Evolutionary conservation across 169 alveolate species (phyloP).

Genomic region (Eimeria necatrix): DNA sequence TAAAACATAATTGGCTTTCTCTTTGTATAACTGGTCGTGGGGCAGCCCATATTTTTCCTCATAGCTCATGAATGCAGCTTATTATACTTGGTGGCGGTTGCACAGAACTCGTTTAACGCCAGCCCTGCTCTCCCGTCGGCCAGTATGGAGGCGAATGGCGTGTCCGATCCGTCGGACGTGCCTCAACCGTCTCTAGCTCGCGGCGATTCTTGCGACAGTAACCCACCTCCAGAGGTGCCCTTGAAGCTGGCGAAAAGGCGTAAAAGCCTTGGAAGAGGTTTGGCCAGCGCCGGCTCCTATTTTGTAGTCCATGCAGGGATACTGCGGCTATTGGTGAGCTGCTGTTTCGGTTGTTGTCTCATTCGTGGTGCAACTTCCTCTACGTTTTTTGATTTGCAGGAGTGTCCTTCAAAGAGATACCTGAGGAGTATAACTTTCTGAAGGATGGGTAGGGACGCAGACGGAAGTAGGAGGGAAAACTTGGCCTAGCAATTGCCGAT

Average conservation of each 20-base stretch:
- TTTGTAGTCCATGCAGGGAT: too few relatives aligned
- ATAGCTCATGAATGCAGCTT: too few relatives aligned
- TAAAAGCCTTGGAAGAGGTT: constrained; percentile 32
- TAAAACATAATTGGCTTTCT: too few relatives aligned
- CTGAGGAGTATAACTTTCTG: constrained; percentile 38
- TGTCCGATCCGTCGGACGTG: not conserved
- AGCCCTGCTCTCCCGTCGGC: not conserved
- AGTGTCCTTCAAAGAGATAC: constrained; percentile 69
- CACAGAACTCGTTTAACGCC: not conserved
- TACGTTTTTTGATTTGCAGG: not conserved
- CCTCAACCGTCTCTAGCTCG: constrained; percentile 22
- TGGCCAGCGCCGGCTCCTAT: not conserved
- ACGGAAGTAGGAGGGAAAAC: too few relatives aligned
- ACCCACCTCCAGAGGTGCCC: not conserved
- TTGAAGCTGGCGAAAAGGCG: constrained; percentile 1
- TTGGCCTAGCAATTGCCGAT: too few relatives aligned
- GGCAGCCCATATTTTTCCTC: too few relatives aligned
- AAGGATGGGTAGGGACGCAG: constrained; percentile 39
- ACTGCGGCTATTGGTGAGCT: too few relatives aligned
- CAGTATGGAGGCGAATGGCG: constrained; percentile 23
- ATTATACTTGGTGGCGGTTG: not conserved
- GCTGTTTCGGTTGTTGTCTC: not conserved
- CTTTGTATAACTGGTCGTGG: too few relatives aligned
- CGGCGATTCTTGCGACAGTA: not conserved
- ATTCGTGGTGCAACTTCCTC: not conserved